Conservation (phyloP, 371 early-diverging fungal species). For the Saksenaea oblongispora region DNA sequence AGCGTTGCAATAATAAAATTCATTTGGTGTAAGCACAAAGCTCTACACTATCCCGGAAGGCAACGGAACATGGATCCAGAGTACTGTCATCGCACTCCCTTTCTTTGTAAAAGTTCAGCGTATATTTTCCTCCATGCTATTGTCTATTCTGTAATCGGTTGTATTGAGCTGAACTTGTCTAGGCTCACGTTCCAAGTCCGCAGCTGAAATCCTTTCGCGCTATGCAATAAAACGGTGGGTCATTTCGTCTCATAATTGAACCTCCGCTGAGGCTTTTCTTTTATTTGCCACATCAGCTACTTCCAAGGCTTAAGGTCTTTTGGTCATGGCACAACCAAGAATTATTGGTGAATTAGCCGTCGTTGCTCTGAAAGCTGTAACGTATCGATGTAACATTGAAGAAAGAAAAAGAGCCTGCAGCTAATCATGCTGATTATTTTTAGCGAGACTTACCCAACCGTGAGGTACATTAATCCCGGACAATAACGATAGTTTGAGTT, state of each 20-base stretch:
- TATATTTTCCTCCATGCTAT: too few species aligned
- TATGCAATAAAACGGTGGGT: too few species aligned
- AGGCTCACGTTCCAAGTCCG: too few species aligned
- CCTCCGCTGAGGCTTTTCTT: background rate
- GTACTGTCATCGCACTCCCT: too few species aligned
- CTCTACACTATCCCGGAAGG: too few species aligned
- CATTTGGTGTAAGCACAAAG: too few species aligned
- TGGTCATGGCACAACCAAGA: constrained; percentile 22
- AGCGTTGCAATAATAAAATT: too few species aligned
- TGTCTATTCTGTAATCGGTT: too few species aligned
- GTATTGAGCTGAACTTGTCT: too few species aligned
- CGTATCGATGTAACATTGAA: background rate
- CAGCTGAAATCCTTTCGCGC: too few species aligned
- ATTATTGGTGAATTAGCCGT: constrained; percentile 47
- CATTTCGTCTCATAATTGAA: background rate
- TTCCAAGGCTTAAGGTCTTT: background rate
- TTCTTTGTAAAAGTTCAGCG: too few species aligned
- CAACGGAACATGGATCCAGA: too few species aligned
- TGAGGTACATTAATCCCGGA: constrained; percentile 30
- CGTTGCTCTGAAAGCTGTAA: constrained; percentile 54
- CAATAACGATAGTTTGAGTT: background rate
- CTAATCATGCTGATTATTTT: background rate
- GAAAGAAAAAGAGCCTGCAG: background rate
- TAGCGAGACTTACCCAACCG: constrained; percentile 50
- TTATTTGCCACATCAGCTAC: background rate